Evolutionary conservation across 2,329 filamentous ascomycete species (phyloP).

Genomic region (Dothistroma pini): DNA sequence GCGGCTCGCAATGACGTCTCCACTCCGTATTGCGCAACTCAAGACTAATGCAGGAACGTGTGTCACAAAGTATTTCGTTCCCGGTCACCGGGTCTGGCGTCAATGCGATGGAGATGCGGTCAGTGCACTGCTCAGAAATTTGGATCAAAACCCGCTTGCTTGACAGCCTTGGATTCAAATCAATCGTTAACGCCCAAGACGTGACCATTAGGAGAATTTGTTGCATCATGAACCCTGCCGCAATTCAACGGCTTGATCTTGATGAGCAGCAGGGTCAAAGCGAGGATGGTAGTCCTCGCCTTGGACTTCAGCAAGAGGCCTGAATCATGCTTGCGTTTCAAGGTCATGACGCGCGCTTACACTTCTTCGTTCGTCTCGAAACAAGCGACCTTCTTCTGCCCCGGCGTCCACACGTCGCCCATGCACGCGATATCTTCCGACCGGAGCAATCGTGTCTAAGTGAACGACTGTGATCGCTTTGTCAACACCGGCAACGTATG

Average conservation of each 20-base stretch:
- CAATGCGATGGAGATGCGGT: slow-evolving; percentile 8
- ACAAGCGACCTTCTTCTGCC: no score
- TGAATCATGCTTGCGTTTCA: not conserved
- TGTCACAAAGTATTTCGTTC: slow-evolving; percentile 19
- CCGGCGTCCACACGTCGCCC: no score
- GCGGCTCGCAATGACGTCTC: slow-evolving; percentile 19
- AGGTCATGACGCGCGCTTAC: not conserved
- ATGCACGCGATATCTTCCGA: no score
- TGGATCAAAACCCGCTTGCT: not conserved
- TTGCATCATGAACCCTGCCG: not conserved
- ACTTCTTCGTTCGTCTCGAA: not conserved
- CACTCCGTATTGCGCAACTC: slow-evolving; percentile 29
- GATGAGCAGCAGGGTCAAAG: not conserved
- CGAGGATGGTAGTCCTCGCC: not conserved
- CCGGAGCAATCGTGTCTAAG: no score
- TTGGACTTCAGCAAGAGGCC: not conserved
- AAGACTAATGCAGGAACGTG: slow-evolving; percentile 31
- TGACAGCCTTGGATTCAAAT: not conserved
- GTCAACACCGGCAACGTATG: no score
- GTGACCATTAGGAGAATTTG: not conserved
- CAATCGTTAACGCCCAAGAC: slow-evolving; percentile 3
- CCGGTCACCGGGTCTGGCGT: slow-evolving; percentile 22
- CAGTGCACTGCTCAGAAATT: not conserved
- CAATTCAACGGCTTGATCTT: not conserved
- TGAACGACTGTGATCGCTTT: no score